Evolutionary conservation across 495 filamentous ascomycete genomes (phyloP).

Genomic region (Hypomontagnella monticulosa): DNA sequence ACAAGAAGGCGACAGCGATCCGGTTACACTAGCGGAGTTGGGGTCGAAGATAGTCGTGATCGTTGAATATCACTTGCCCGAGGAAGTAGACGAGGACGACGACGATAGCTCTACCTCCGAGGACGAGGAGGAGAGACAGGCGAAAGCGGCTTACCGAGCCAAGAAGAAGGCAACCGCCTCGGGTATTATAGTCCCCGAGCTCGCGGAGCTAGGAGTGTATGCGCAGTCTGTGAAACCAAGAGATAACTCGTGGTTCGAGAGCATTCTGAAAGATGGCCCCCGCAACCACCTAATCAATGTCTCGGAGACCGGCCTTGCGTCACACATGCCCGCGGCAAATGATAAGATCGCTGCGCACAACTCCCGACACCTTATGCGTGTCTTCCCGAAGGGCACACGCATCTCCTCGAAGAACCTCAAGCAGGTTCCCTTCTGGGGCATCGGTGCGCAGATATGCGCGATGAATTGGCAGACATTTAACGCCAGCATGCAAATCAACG

Average conservation of each 20-base stretch:
- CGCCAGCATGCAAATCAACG: slow-evolving; percentile 63
- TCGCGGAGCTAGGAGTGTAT: slow-evolving; percentile 64
- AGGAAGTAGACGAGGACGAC: slow-evolving; percentile 48
- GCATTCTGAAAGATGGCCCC: slow-evolving; percentile 53
- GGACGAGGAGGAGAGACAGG: slow-evolving; percentile 55
- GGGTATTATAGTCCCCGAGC: slow-evolving; percentile 59
- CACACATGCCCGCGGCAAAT: slow-evolving; percentile 47
- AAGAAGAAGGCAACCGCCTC: slow-evolving; percentile 50
- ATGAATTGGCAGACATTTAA: slow-evolving; percentile 68
- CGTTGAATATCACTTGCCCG: slow-evolving; percentile 63
- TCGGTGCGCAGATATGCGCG: slow-evolving; percentile 65
- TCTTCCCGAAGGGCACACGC: slow-evolving; percentile 65
- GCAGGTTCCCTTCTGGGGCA: slow-evolving; percentile 61
- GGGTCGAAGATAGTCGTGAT: slow-evolving; percentile 64
- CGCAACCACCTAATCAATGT: slow-evolving; percentile 68
- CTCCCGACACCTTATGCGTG: slow-evolving; percentile 62
- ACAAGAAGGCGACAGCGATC: slow-evolving; percentile 48
- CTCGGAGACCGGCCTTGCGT: slow-evolving; percentile 58
- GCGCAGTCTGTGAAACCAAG: slow-evolving; percentile 65
- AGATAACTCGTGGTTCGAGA: slow-evolving; percentile 62
- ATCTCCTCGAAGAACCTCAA: slow-evolving; percentile 64
- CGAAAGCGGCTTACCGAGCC: slow-evolving; percentile 51
- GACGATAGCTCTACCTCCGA: slow-evolving; percentile 30
- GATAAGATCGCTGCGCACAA: slow-evolving; percentile 61
- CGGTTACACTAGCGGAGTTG: slow-evolving; percentile 57